phyloP scores from a whole-genome alignment of 495 filamentous ascomycete genomes.

The Podospora tetraspora region DNA sequence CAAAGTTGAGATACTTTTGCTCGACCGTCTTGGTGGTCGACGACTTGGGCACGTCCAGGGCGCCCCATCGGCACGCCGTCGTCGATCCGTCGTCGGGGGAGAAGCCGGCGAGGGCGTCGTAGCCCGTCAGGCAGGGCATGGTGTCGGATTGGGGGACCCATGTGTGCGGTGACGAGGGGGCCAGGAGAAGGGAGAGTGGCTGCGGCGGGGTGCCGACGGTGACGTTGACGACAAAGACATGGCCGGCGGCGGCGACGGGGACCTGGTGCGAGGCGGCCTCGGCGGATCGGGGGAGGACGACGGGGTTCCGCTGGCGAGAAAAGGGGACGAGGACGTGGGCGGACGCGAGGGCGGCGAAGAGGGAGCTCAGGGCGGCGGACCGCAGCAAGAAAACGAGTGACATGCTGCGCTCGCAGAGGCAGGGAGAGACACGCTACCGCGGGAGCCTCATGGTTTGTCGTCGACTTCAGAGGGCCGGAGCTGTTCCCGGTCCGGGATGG shows the following conservation, averaged over 20 bases:
- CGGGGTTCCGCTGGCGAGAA: slow-evolving; percentile 5
- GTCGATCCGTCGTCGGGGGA: not conserved
- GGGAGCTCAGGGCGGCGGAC: slow-evolving; percentile 11
- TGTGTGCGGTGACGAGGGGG: slow-evolving; percentile 17
- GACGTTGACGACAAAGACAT: slow-evolving; percentile 17
- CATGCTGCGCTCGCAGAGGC: slow-evolving; percentile 16
- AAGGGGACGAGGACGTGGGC: slow-evolving; percentile 15
- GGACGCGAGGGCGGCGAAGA: slow-evolving; percentile 9
- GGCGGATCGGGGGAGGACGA: not conserved
- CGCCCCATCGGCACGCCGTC: slow-evolving; percentile 15
- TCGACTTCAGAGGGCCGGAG: not conserved
- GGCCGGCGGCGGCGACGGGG: slow-evolving; percentile 13
- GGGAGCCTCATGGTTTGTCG: slow-evolving; percentile 6
- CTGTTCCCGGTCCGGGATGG: not conserved
- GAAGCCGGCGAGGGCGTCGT: slow-evolving; percentile 4
- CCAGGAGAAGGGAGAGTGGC: slow-evolving; percentile 13
- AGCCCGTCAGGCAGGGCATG: slow-evolving; percentile 10
- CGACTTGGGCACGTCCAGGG: slow-evolving; percentile 7
- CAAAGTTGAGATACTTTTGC: slow-evolving; percentile 9
- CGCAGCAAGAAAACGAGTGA: slow-evolving; percentile 19
- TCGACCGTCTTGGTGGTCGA: slow-evolving; percentile 6
- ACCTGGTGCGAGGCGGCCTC: not conserved
- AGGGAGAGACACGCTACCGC: slow-evolving; percentile 7
- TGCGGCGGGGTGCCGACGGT: slow-evolving; percentile 16
- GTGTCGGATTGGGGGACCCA: slow-evolving; percentile 14